Conservation (phyloP, 306 rosid genomes). For the Cajanus cajan region DNA sequence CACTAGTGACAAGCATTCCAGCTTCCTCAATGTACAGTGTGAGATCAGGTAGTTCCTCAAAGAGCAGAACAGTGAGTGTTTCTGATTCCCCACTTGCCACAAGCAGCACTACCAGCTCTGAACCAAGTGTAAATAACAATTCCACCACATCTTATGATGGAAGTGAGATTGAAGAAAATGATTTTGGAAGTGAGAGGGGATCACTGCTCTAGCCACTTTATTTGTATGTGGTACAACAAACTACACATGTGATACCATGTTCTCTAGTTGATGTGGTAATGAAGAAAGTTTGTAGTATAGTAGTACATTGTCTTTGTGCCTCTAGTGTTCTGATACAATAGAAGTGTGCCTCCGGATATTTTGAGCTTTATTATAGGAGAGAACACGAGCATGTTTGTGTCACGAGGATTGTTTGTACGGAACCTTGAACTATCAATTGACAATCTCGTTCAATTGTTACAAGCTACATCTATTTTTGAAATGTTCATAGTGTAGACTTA, state of each 20-base stretch:
- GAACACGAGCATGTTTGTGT: slow-evolving; percentile 17
- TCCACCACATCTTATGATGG: slow-evolving; percentile 52
- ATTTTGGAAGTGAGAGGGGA: slow-evolving; percentile 40
- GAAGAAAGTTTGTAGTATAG: slow-evolving; percentile 33
- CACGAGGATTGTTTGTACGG: slow-evolving; percentile 30
- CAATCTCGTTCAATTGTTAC: slow-evolving; percentile 56
- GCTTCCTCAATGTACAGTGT: slow-evolving; percentile 60
- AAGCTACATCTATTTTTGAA: too few species aligned
- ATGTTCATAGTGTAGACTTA: too few species aligned
- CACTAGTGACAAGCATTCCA: slow-evolving; percentile 60
- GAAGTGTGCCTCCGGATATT: slow-evolving; percentile 12
- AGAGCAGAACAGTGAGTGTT: slow-evolving; percentile 45
- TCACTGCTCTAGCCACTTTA: slow-evolving; percentile 19
- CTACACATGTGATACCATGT: neutral
- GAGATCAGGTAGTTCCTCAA: slow-evolving; percentile 53
- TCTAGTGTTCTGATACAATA: neutral
- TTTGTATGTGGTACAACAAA: slow-evolving; percentile 33
- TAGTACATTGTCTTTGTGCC: neutral
- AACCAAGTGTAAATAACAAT: slow-evolving; percentile 57
- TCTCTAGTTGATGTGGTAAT: neutral
- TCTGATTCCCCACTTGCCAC: slow-evolving; percentile 84
- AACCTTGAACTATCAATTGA: slow-evolving; percentile 43
- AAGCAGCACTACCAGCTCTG: slow-evolving; percentile 84
- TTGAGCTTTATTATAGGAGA: slow-evolving; percentile 26
- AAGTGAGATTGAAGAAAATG: slow-evolving; percentile 57